phyloP scores from a whole-genome alignment of 2,329 filamentous ascomycete species.

The Colletotrichum magnum region DNA sequence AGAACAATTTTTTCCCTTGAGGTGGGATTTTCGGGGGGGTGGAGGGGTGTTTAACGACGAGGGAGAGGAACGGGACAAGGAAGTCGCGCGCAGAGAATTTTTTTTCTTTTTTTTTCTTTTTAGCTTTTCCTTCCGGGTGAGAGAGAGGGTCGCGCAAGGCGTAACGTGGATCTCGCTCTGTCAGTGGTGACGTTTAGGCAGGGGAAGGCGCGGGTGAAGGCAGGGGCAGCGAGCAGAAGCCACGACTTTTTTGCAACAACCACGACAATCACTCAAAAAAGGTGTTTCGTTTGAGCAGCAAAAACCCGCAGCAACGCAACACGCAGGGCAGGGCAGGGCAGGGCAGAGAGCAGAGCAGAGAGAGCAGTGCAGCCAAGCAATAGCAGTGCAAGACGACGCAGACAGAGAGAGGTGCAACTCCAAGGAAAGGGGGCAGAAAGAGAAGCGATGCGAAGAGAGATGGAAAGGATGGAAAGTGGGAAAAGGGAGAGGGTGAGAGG shows the following conservation, averaged over 20 bases:
- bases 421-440: slow-evolving; percentile 39
- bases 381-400: slow-evolving; percentile 46
- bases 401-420: slow-evolving; percentile 45
- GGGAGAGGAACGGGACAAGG: slow-evolving; percentile 37
- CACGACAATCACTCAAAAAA: slow-evolving; percentile 39
- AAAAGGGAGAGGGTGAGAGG: slow-evolving; percentile 47
- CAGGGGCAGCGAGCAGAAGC: slow-evolving; percentile 31
- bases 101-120: slow-evolving; percentile 6
- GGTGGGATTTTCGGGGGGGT: slow-evolving; percentile 22
- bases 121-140: too few species aligned
- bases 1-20: slow-evolving; percentile 35
- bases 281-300: slow-evolving; percentile 36
- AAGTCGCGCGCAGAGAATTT: slow-evolving; percentile 39
- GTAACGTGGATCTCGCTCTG: slow-evolving; percentile 36
- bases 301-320: slow-evolving; percentile 31
- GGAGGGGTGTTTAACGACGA: slow-evolving; percentile 36
- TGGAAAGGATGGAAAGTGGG: slow-evolving; percentile 46
- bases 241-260: slow-evolving; percentile 37
- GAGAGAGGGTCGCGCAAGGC: too few species aligned
- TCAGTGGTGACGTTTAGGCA: slow-evolving; percentile 38
- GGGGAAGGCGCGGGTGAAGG: slow-evolving; percentile 3
- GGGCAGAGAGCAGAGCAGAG: slow-evolving; percentile 33
- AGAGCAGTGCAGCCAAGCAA: slow-evolving; percentile 46
- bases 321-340: slow-evolving; percentile 32
- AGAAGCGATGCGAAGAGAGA: slow-evolving; percentile 21